Percentiles rank a stretch among this genome's conserved stretches.
Conservation (phyloP, 306 rosid species). For the Rosa chinensis region DNA sequence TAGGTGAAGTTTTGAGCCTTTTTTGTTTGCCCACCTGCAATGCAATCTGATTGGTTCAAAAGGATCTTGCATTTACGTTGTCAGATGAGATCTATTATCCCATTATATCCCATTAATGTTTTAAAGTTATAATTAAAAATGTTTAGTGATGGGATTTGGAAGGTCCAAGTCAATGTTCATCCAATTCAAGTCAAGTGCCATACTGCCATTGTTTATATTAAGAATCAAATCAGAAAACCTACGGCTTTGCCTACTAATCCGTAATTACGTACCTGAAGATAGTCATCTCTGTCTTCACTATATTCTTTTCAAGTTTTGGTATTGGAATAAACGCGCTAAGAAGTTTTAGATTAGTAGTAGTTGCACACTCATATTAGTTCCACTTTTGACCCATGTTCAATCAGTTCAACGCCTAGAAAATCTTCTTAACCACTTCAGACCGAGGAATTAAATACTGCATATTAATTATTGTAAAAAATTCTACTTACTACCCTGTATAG, state of each 20-base stretch:
- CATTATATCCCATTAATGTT: not conserved
- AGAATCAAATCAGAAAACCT: not conserved
- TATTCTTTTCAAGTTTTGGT: not conserved
- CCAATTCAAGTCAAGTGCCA: not conserved
- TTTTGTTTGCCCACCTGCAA: too few species aligned
- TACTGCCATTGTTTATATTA: not conserved
- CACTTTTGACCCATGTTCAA: constrained; percentile 6
- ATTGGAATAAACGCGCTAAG: constrained; percentile 29
- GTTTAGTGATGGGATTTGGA: not conserved
- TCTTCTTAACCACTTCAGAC: not conserved
- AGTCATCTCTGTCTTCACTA: not conserved
- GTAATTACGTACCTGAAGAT: not conserved
- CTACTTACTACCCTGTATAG: too few species aligned
- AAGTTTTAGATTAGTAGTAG: constrained; percentile 13
- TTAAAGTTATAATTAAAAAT: not conserved
- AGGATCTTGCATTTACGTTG: constrained; percentile 10
- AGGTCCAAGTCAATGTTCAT: not conserved
- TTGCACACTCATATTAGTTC: constrained; percentile 1
- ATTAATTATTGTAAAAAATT: too few species aligned
- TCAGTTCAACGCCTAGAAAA: not conserved
- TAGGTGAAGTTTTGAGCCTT: too few species aligned
- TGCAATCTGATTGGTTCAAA: too few species aligned
- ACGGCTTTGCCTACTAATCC: not conserved
- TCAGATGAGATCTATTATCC: constrained; percentile 13
- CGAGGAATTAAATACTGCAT: not conserved